These are phyloP conservation scores for Podospora australis DNA, from an alignment of 495 filamentous ascomycete genomes.

Conservation along the genomic window DNA sequence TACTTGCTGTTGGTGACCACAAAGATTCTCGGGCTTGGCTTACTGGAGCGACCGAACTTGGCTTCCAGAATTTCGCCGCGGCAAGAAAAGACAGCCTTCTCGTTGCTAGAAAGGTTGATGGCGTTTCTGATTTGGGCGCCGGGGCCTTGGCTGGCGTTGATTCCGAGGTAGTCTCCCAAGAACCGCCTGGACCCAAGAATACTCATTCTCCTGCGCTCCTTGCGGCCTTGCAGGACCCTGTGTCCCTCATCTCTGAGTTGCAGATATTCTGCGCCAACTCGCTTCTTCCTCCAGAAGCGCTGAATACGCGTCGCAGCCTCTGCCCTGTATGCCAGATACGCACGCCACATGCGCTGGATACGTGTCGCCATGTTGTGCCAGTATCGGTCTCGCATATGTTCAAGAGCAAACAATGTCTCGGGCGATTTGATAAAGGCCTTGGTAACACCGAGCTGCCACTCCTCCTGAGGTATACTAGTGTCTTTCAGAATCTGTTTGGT, in stretches of 20 bases:
- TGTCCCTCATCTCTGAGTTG: conserved; percentile 89
- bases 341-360: conserved; percentile 95
- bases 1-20: conserved; percentile 80
- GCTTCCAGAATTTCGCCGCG: conserved; percentile 80
- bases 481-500: conserved; percentile 95
- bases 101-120: conserved; percentile 55
- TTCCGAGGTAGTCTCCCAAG: conserved; percentile 90
- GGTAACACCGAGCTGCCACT: conserved; percentile 94
- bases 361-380: conserved; percentile 99
- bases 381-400: conserved; percentile 95
- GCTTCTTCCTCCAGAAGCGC: conserved; percentile 87
- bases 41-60: conserved; percentile 94
- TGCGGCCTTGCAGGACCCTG: conserved; percentile 69
- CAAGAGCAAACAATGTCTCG: conserved; percentile 92
- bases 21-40: conserved; percentile 77
- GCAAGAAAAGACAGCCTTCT: conserved; percentile 80
- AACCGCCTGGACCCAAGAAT: conserved; percentile 86
- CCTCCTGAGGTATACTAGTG: conserved; percentile 86
- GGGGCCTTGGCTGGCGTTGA: conserved; percentile 71
- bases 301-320: conserved; percentile 94
- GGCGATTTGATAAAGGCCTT: conserved; percentile 99
- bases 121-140: conserved; percentile 73
- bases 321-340: conserved; percentile 84
- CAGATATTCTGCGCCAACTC: conserved; percentile 78
- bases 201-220: conserved; percentile 87